These are phyloP conservation scores for Rubroboletus pulcherrimus DNA, from an alignment of 768 basidiomycete genomes.

Conservation along the genomic window DNA sequence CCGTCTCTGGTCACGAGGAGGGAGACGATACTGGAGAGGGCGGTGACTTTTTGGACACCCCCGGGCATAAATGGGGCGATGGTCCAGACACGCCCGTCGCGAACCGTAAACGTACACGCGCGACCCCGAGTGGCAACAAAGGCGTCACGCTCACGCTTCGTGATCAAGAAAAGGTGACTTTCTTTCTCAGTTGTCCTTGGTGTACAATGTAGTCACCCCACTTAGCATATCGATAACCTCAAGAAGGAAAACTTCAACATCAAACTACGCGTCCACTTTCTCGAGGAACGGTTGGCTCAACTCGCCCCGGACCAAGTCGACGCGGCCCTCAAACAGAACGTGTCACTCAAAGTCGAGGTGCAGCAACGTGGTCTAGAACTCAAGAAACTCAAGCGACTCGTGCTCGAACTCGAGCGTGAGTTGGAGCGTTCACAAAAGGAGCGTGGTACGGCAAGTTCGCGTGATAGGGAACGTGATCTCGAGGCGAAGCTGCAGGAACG, in stretches of 20 bases:
- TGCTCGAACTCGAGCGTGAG: slow-evolving; percentile 79
- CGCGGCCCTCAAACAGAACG: slow-evolving; percentile 87
- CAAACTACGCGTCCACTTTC: slow-evolving; percentile 92
- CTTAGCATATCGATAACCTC: slow-evolving; percentile 89
- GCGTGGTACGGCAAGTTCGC: slow-evolving; percentile 36
- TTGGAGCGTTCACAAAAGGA: slow-evolving; percentile 64
- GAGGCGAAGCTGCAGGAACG: slow-evolving; percentile 74
- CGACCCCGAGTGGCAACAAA: slow-evolving; percentile 26
- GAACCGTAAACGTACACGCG: slow-evolving; percentile 43
- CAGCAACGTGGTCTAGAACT: slow-evolving; percentile 86
- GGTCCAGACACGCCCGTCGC: slow-evolving; percentile 49
- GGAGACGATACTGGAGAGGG: slow-evolving; percentile 37
- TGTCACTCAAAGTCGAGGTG: slow-evolving; percentile 89
- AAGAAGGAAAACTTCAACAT: slow-evolving; percentile 98
- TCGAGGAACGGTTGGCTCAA: slow-evolving; percentile 88
- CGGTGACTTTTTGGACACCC: slow-evolving; percentile 51
- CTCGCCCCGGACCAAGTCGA: slow-evolving; percentile 92
- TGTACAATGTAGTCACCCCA: background rate
- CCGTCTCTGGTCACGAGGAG: slow-evolving; percentile 30
- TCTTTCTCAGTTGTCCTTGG: background rate
- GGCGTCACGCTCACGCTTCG: slow-evolving; percentile 69
- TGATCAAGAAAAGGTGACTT: slow-evolving; percentile 89
- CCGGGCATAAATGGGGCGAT: slow-evolving; percentile 50
- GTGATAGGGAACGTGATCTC: slow-evolving; percentile 64
- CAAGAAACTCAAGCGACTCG: slow-evolving; percentile 87